These are phyloP conservation scores for Hypomontagnella submonticulosa DNA, from an alignment of 495 filamentous ascomycete genomes.

Conservation along the genomic window DNA sequence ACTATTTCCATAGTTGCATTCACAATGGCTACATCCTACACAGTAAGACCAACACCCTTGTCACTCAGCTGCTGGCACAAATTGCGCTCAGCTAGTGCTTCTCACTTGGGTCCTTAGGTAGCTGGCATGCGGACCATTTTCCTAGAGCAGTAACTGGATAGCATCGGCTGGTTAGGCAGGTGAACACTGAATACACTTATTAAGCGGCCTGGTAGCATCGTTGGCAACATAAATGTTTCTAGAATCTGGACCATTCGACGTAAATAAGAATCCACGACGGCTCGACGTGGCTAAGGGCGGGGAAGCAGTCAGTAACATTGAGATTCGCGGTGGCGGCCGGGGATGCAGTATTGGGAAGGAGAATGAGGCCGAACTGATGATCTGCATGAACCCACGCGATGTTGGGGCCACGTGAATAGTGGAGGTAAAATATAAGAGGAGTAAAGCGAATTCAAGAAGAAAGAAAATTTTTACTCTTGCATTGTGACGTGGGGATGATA, in stretches of 20 bases:
- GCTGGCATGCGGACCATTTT: constrained; percentile 19
- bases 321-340: background rate
- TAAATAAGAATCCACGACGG: too few relatives aligned
- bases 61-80: constrained; percentile 1
- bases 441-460: background rate
- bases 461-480: constrained; percentile 17
- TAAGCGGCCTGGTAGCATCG: too few relatives aligned
- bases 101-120: constrained; percentile 9
- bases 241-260: too few relatives aligned
- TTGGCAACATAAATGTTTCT: too few relatives aligned
- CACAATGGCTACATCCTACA: background rate
- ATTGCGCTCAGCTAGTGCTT: constrained; percentile 13
- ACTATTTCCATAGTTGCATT: constrained; percentile 16
- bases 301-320: too few relatives aligned
- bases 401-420: constrained; percentile 10
- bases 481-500: constrained; percentile 12
- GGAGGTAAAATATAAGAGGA: background rate
- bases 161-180: too few relatives aligned
- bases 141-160: constrained; percentile 22
- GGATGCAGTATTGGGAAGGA: background rate
- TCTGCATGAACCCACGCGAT: constrained; percentile 21
- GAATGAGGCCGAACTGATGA: background rate
- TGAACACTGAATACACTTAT: too few relatives aligned
- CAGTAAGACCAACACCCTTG: constrained; percentile 28
- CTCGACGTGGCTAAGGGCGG: too few relatives aligned